Base-by-base conservation (phyloP, 495 filamentous ascomycete genomes). In the Polyplosphaeria fusca region DNA sequence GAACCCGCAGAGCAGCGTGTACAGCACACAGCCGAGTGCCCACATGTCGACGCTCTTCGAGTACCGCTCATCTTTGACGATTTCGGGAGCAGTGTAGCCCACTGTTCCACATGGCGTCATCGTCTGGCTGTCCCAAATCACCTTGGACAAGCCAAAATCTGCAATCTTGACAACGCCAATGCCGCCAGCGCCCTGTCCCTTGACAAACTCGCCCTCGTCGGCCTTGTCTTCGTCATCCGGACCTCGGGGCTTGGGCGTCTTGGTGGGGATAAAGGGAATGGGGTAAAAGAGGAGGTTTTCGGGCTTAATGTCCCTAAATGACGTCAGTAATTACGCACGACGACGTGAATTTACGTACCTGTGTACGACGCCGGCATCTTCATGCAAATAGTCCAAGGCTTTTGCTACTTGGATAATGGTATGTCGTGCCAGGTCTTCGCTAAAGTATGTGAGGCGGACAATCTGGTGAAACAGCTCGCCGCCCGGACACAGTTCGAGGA, bases 11-110 rank as follows among this genome's bases (percentile, higher is more conserved):
- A 98, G 82, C 3, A 98, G 76, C 0, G 93, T 98, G 72, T 98
- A 98, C 16, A 98, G 81, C 5, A 98, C 93, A 72, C 93, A 98
- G 11, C 93, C 93, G 32, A 98, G 72, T 12, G 93, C 93, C 93
- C 93, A 98, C 93, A 98, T 98, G 61, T 98, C 93, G 37, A 98
- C 93, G 64, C 89, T 91, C 76, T 97, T 98, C 5, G 93, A 97
- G 67, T 98, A 98, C 32, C 92, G 83, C 70, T 98, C 93, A 73
- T 98, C 93, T 73, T 97, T 97, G 48, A 98, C 93, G 46, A 98
- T 98, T 71, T 98, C 93, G 4, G 93, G 93, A n/a, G 93, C 93
- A 14, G 93, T 97, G 70, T 98, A 98, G 26, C 93, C 93, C 50
- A 97, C 93, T 2, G 93, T 98, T 27, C 93, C 93, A 71, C 93